These are phyloP conservation scores for Pachysandra terminalis DNA, from an alignment of 164 flowering plant genomes.

Conservation along the genomic window DNA sequence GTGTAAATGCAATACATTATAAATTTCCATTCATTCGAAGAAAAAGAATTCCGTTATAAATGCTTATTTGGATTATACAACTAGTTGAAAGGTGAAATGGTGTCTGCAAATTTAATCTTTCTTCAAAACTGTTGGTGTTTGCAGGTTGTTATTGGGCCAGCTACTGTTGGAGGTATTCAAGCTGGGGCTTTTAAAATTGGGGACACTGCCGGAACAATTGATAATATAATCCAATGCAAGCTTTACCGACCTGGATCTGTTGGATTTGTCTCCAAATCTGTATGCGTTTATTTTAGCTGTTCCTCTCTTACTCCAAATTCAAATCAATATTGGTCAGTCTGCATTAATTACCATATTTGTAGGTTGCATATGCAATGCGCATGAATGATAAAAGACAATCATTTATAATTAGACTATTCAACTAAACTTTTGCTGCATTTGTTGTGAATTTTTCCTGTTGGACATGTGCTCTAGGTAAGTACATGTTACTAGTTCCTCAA, in stretches of 20 bases:
- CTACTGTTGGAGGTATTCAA: slow-evolving; percentile 92
- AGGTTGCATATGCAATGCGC: too few species aligned
- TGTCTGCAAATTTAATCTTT: background rate
- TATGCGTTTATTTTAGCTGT: slow-evolving; percentile 24
- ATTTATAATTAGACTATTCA: too few species aligned
- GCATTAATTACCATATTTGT: background rate
- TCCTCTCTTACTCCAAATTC: background rate
- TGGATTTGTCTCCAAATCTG: slow-evolving; percentile 87
- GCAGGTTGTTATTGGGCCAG: slow-evolving; percentile 82
- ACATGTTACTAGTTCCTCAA: too few species aligned
- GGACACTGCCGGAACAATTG: slow-evolving; percentile 94
- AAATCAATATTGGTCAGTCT: background rate
- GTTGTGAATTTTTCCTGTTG: too few species aligned
- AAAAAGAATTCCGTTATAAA: background rate
- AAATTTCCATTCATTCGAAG: background rate
- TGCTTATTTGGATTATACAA: background rate
- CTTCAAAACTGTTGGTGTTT: slow-evolving; percentile 5
- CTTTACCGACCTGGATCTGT: slow-evolving; percentile 83
- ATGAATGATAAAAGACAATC: too few species aligned
- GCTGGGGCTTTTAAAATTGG: slow-evolving; percentile 96
- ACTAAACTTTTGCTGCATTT: too few species aligned
- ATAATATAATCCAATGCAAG: slow-evolving; percentile 69
- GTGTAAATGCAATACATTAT: background rate
- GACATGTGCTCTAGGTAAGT: too few species aligned
- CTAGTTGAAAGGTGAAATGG: background rate